Evolutionary conservation across 306 rosid species (phyloP), one percentile per base, ranked within the genome.

Genomic region (Hippophae rhamnoides): DNA sequence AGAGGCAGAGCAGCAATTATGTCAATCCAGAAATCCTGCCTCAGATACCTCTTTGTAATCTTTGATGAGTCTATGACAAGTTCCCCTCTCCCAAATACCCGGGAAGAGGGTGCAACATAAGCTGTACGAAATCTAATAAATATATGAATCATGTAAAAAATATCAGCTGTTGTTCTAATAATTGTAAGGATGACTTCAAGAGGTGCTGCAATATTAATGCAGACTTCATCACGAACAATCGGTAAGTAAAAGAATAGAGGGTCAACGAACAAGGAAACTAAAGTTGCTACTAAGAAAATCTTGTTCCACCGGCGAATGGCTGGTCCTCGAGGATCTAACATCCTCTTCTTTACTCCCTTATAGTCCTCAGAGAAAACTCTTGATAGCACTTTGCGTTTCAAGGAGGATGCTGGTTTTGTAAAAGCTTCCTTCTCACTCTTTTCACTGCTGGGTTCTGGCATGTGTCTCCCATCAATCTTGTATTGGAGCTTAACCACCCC

Each of bases 81-180:
- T 73, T 81, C 86, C 70, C 86, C 82, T 74, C 86, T 68, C 58
- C 86, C 86, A 54, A 81, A 74, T 46, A 81, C 86, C 57, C 80
- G 80, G 53, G 86, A 81, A 14, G 82, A 81, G 9, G 82, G 86
- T 9, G 86, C 86, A 12, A 81, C 66, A 53, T 67, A 81, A 26
- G 86, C 86, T 46, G 79, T 81, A 23, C 71, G 82, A 23, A 81
- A 77, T 42, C 69, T 67, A 55, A 74, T 61, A 18, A 57, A 67
- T 52, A 81, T 81, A 11, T 81, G 86, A 66, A 77, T 51, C 12
- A 72, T 31, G 76, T 81, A 81, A 64, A 81, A 81, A 38, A 55
- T 61, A 56, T 81, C 82, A 3, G 76, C 75, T 42, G 74, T 23
- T 9, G 86, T 60, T 74, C 86, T 67, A 61, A 81, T 27, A 18